Evolutionary conservation across 345 rosid species (phyloP).

Genomic region (Syzygium grande): DNA sequence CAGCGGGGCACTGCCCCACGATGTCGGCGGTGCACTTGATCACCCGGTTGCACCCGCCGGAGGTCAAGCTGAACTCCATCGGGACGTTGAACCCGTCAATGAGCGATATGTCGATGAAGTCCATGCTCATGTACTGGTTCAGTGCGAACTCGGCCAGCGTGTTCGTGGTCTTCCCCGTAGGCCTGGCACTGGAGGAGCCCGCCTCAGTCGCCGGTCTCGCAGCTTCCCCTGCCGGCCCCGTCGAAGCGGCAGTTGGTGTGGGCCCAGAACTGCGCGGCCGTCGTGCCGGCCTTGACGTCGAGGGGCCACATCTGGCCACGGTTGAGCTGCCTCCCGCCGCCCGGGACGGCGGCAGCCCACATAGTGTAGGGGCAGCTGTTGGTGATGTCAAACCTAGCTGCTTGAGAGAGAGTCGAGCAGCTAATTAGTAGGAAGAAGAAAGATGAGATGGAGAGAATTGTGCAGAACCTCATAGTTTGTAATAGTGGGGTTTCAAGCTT

Average conservation of each 20-base stretch:
- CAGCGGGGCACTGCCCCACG: constrained; percentile 4
- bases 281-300: neutral
- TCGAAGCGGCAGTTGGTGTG: constrained; percentile 19
- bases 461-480: neutral
- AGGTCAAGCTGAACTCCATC: constrained; percentile 13
- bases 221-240: constrained; percentile 12
- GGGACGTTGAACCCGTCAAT: constrained; percentile 27
- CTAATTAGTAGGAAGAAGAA: neutral
- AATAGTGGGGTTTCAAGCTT: neutral
- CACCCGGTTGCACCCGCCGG: neutral
- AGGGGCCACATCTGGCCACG: constrained; percentile 13
- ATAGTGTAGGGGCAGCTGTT: constrained; percentile 18
- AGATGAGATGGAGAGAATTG: neutral
- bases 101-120: constrained; percentile 25
- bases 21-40: constrained; percentile 8
- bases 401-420: neutral
- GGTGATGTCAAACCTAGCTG: constrained; percentile 6
- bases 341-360: constrained; percentile 18
- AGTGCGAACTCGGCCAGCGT: constrained; percentile 20
- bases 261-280: constrained; percentile 10
- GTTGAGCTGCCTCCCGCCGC: constrained; percentile 20
- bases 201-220: constrained; percentile 16
- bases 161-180: constrained; percentile 7
- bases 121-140: constrained; percentile 12
- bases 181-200: constrained; percentile 10